These are phyloP conservation scores for Miamiensis avidus DNA, from an alignment of 169 alveolate species.

Conservation along the genomic window DNA sequence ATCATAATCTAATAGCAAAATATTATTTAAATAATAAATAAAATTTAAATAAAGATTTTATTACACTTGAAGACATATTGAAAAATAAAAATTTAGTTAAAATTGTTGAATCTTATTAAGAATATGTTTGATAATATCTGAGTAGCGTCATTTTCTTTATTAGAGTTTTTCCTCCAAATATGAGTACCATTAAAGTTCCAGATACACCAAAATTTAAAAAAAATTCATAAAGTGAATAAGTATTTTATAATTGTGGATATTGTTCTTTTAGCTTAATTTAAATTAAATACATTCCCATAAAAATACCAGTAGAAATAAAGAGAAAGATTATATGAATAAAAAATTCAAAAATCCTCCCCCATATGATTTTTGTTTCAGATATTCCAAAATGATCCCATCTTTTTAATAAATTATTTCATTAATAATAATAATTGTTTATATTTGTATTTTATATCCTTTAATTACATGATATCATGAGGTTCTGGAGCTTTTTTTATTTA, in stretches of 20 bases:
- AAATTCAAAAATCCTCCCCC: neutral
- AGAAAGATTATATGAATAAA: neutral
- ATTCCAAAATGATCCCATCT: neutral
- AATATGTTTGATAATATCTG: neutral
- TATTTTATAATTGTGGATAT: neutral
- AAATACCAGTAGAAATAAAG: neutral
- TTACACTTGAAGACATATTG: neutral
- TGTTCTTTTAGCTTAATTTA: neutral
- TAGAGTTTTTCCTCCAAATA: neutral
- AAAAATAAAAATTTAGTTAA: neutral
- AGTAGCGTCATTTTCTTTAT: neutral
- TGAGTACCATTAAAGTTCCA: neutral
- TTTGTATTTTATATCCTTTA: no score
- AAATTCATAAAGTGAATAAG: neutral
- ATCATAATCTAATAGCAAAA: neutral
- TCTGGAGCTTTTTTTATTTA: neutral
- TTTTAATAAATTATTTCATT: no score
- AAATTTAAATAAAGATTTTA: neutral
- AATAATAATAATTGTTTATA: no score
- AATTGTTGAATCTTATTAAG: neutral
- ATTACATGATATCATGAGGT: neutral
- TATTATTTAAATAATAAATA: no score
- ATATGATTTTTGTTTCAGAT: neutral
- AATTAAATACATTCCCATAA: neutral
- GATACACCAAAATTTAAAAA: neutral